phyloP scores from a whole-genome alignment of 2,329 filamentous ascomycete genomes.

The Xylaria sp. region DNA sequence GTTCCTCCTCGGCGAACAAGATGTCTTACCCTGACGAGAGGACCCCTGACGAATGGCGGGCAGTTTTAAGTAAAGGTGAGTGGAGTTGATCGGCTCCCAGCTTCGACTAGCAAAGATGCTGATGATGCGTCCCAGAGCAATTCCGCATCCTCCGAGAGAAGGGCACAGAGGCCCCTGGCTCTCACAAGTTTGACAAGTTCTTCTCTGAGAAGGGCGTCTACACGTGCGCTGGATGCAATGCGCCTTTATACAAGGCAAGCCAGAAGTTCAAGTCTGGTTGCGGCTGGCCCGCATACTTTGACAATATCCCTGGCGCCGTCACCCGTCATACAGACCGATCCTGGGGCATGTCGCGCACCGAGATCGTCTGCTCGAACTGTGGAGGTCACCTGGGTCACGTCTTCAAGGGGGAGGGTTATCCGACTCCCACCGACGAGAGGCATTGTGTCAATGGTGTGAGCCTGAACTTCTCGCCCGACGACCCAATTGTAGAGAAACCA shows the following conservation, averaged over 20 bases:
- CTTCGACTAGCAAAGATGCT: slow-evolving; percentile 7
- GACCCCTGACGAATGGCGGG: slow-evolving; percentile 84
- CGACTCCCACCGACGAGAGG: slow-evolving; percentile 89
- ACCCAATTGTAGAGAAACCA: slow-evolving; percentile 57
- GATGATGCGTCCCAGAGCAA: slow-evolving; percentile 69
- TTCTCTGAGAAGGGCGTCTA: slow-evolving; percentile 78
- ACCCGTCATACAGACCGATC: slow-evolving; percentile 77
- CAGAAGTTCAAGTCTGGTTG: slow-evolving; percentile 98
- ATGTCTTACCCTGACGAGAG: slow-evolving; percentile 84
- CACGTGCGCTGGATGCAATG: slow-evolving; percentile 82
- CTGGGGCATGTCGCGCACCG: slow-evolving; percentile 83
- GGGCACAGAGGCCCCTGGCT: slow-evolving; percentile 82
- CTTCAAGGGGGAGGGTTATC: slow-evolving; percentile 85
- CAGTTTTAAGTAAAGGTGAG: slow-evolving; percentile 70
- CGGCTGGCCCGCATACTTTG: slow-evolving; percentile 98
- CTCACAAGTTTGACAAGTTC: slow-evolving; percentile 89
- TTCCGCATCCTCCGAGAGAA: slow-evolving; percentile 92
- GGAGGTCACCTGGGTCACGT: slow-evolving; percentile 92
- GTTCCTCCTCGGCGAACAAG: slow-evolving; percentile 60
- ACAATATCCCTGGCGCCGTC: slow-evolving; percentile 90
- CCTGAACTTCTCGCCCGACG: slow-evolving; percentile 77
- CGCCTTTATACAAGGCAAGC: slow-evolving; percentile 87
- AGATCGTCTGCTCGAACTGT: slow-evolving; percentile 95
- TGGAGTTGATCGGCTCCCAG: slow-evolving; percentile 28
- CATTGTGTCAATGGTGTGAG: slow-evolving; percentile 97